phyloP scores from a whole-genome alignment of 2,329 filamentous ascomycete genomes.

The Lachnellula subtilissima region DNA sequence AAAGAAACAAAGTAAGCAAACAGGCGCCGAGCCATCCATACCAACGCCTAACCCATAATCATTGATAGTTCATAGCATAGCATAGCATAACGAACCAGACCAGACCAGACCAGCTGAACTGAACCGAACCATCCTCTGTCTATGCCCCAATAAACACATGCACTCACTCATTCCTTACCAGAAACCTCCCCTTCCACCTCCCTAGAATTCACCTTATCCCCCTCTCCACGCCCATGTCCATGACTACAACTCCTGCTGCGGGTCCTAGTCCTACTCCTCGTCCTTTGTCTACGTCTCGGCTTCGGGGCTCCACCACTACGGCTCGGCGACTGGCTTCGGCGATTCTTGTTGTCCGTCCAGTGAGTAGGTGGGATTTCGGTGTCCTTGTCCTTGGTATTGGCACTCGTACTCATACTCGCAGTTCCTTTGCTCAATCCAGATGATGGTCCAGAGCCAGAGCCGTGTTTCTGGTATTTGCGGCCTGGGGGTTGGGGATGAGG shows the following conservation, averaged over 20 bases:
- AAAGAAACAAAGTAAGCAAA: too few relatives aligned
- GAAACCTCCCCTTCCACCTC: neutral
- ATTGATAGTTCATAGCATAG: too few relatives aligned
- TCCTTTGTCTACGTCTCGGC: conserved; percentile 21
- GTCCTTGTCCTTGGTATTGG: neutral
- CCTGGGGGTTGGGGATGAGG: neutral
- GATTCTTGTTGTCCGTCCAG: conserved; percentile 3
- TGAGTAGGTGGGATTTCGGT: neutral
- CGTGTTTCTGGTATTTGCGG: conserved; percentile 14
- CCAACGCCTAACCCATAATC: too few relatives aligned
- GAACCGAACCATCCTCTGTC: neutral
- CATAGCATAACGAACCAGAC: too few relatives aligned
- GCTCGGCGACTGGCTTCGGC: conserved; percentile 21
- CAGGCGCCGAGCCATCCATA: too few relatives aligned
- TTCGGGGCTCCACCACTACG: conserved; percentile 7
- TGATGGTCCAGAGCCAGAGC: too few relatives aligned
- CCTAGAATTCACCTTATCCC: neutral
- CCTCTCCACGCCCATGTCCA: neutral
- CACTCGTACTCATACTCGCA: neutral
- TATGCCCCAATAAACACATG: neutral
- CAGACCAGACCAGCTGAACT: too few relatives aligned
- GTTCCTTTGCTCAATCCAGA: too few relatives aligned
- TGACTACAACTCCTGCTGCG: neutral
- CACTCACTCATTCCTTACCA: neutral
- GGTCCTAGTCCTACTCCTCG: conserved; percentile 9